Conservation (phyloP, 768 basidiomycete genomes). For the Neoboletus magnificus region DNA sequence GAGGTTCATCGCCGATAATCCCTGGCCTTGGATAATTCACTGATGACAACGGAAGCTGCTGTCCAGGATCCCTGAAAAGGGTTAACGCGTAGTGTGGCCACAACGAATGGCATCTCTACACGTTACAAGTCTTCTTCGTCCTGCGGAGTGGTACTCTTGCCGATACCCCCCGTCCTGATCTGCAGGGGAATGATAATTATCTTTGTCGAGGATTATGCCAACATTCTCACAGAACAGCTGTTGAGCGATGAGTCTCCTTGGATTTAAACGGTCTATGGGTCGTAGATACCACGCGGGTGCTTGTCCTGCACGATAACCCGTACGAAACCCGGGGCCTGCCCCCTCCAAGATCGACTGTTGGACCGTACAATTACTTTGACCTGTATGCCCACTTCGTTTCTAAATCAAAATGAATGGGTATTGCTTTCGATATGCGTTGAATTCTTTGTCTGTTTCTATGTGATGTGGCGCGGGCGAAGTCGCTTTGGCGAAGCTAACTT, state of each 20-base stretch:
- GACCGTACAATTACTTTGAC: too few relatives aligned
- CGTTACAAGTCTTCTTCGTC: conserved; percentile 2
- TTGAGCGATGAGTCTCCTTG: background rate
- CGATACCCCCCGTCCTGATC: background rate
- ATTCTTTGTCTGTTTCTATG: too few relatives aligned
- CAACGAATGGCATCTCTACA: conserved; percentile 7
- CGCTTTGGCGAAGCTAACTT: too few relatives aligned
- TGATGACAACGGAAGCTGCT: too few relatives aligned
- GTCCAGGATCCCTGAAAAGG: background rate
- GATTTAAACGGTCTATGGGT: background rate
- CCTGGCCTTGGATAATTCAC: too few relatives aligned
- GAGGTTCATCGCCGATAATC: too few relatives aligned
- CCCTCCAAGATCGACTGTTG: too few relatives aligned
- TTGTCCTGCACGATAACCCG: background rate
- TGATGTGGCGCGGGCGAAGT: too few relatives aligned
- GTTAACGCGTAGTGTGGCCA: conserved; percentile 23
- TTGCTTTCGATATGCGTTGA: too few relatives aligned
- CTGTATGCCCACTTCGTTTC: too few relatives aligned
- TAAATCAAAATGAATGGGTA: too few relatives aligned
- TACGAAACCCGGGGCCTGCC: too few relatives aligned
- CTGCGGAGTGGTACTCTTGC: background rate
- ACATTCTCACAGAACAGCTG: background rate
- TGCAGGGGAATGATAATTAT: conserved; percentile 11
- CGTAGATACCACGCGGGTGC: background rate
- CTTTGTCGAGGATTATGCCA: conserved; percentile 7